Evolutionary conservation across 176 grass and related monocot genomes (phyloP).

Genomic region (Oryza glumipatula): DNA sequence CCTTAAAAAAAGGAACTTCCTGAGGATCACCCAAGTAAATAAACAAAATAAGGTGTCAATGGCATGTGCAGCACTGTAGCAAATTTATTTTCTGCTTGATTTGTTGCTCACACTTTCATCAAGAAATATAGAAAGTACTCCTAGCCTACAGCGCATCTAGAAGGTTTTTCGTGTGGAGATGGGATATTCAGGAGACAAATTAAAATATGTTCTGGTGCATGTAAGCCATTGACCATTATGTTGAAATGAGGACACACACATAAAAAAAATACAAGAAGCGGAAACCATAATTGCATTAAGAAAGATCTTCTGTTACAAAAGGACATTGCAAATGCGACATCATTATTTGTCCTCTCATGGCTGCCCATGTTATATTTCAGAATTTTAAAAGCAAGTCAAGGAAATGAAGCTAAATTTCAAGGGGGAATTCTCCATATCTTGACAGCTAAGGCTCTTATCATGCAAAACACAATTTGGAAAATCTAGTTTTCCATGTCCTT

Average conservation of each 20-base stretch:
- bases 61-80: neutral
- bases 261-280: neutral
- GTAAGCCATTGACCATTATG: neutral
- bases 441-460: neutral
- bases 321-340: neutral
- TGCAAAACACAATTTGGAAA: neutral
- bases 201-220: neutral
- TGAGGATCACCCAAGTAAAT: neutral
- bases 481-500: constrained; percentile 14
- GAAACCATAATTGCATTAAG: constrained; percentile 7
- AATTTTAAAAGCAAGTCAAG: constrained; percentile 1
- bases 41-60: neutral
- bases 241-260: neutral
- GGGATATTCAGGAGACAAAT: neutral
- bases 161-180: neutral
- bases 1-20: neutral
- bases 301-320: constrained; percentile 17
- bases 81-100: neutral
- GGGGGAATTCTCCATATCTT: constrained; percentile 1
- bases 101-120: neutral
- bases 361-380: constrained; percentile 1
- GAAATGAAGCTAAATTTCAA: constrained; percentile 17
- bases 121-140: neutral
- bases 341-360: neutral
- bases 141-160: neutral